phyloP scores from a whole-genome alignment of 495 filamentous ascomycete species.

The Beverwykella pulmonaria region DNA sequence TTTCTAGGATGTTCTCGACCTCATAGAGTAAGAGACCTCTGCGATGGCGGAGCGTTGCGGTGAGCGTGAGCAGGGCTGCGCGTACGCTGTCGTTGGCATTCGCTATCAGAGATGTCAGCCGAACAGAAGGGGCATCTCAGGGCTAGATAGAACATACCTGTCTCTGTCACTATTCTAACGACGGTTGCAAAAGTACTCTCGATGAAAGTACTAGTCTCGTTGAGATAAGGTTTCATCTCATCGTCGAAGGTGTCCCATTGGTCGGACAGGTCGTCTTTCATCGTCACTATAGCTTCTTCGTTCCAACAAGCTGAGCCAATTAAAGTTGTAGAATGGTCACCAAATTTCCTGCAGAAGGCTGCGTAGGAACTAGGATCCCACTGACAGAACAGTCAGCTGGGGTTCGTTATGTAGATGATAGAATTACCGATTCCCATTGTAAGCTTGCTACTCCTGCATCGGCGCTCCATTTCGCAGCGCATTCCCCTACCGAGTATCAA shows the following conservation, averaged over 20 bases:
- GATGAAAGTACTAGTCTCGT: background rate
- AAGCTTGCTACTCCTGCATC: slow-evolving; percentile 30
- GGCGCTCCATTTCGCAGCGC: slow-evolving; percentile 21
- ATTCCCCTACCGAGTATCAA: slow-evolving; percentile 14
- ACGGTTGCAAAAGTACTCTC: slow-evolving; percentile 1
- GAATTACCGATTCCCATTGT: slow-evolving; percentile 39
- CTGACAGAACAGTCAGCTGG: slow-evolving; percentile 7
- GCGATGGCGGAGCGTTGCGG: slow-evolving; percentile 5
- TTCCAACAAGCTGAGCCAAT: slow-evolving; percentile 46
- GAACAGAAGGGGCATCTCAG: no score
- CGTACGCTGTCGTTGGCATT: background rate
- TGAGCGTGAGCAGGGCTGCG: background rate
- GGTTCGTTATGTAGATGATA: background rate
- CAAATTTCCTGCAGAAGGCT: slow-evolving; percentile 46
- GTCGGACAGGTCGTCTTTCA: slow-evolving; percentile 39
- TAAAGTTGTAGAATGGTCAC: slow-evolving; percentile 34
- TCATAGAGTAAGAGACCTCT: background rate
- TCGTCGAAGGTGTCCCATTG: slow-evolving; percentile 35
- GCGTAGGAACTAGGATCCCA: slow-evolving; percentile 38
- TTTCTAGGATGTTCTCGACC: slow-evolving; percentile 5
- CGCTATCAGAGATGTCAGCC: background rate
- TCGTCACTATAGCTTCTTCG: slow-evolving; percentile 46
- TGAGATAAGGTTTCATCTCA: background rate
- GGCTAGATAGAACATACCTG: no score
- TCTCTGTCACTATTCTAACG: background rate